Base-by-base conservation (phyloP, 108 stramenopile genomes). In the Pseudonitzschia pungens region DNA sequence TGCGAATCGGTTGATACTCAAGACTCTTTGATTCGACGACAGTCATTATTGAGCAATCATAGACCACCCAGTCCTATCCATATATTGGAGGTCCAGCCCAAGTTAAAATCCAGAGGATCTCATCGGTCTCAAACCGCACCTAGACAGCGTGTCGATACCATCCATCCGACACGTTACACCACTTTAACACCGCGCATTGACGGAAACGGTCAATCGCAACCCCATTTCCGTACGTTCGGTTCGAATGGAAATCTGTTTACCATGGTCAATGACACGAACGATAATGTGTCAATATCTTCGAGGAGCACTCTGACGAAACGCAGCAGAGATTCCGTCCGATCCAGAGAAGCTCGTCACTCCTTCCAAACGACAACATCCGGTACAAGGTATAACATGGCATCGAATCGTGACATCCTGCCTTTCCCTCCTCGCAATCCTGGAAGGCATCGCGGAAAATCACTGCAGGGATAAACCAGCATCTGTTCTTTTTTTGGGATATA, bases 101-200 rank as follows among this genome's bases (percentile, higher is more conserved):
- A 57, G 56, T 11, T 24, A 11, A 71, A 70, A 28, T 32, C 36
- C 5, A 32, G 56, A 11, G 28, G 44, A 22, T 53, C 60, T 1
- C n/a, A 44, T 50, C 77, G 77, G 14, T 71, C 77, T 16, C 69
- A 70, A 32, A 77, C 77, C 16, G 77, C 77, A 9, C 77, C 77
- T 31, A 64, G 77, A 33, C 77, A 77, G 66, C 70, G 77, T 12
- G 59, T 16, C 12, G 57, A 75, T 7, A 48, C 51, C 24, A 24
- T 29, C 32, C n/a, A 12, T 10, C 40, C 45, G n/a, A 52, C 65
- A 24, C 65, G 32, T 7, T 66, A 66, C n/a, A n/a, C 65, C 10
- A 43, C 65, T 5, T 66, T 66, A 20, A 66, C 65, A 16, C 65
- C 65, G 4, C 65, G 65, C 7, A 9, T 53, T 5, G 52, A 21